Conservation (phyloP, 306 rosid genomes). For the Lathyrus aphaca region DNA sequence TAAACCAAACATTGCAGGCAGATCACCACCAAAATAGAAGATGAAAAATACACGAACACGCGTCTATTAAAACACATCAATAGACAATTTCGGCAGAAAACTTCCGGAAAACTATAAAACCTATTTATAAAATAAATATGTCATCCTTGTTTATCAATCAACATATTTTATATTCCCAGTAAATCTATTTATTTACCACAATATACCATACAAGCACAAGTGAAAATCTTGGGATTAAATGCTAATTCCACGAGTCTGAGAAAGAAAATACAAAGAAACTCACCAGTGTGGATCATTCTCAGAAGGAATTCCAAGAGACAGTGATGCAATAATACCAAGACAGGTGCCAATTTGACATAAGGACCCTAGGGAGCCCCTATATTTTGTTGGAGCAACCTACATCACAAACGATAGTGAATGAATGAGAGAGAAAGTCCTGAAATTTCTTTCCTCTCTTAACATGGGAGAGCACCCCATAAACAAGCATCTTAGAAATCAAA, state of each 20-base stretch:
- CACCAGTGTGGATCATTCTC: constrained; percentile 83
- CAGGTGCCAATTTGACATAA: constrained; percentile 90
- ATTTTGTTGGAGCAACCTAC: constrained; percentile 90
- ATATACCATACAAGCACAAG: constrained; percentile 9
- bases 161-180: constrained; percentile 13
- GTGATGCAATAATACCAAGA: constrained; percentile 79
- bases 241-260: constrained; percentile 16
- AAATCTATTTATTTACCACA: constrained; percentile 11
- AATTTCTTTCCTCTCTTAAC: constrained; percentile 21
- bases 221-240: constrained; percentile 13
- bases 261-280: constrained; percentile 42
- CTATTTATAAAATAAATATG: constrained; percentile 16
- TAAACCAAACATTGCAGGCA: too few species aligned
- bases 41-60: not conserved
- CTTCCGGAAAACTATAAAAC: constrained; percentile 23
- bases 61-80: not conserved
- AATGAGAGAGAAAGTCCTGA: constrained; percentile 19
- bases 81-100: constrained; percentile 10
- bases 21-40: too few species aligned
- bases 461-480: constrained; percentile 1
- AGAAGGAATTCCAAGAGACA: constrained; percentile 75
- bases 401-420: constrained; percentile 20
- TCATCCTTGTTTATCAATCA: constrained; percentile 10
- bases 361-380: constrained; percentile 84
- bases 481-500: not conserved